These are phyloP conservation scores for Zostera marina DNA, from an alignment of 116 monocot species.

Conservation along the genomic window DNA sequence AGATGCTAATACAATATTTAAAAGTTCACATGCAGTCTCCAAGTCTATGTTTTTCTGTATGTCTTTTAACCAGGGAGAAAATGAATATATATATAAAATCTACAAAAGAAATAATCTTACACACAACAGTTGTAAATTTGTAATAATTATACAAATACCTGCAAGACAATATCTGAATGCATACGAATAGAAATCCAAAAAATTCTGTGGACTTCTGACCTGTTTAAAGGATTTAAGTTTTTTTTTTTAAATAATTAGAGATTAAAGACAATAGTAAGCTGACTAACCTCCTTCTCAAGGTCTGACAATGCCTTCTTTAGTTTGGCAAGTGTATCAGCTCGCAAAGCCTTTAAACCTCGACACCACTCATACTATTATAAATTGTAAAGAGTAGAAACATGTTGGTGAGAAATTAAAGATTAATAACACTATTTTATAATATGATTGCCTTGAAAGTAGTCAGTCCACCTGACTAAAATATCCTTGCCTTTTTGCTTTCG, in stretches of 20 bases:
- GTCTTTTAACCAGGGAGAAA: constrained; percentile 26
- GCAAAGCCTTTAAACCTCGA: constrained; percentile 69
- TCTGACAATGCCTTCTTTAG: constrained; percentile 76
- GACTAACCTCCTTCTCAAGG: constrained; percentile 76
- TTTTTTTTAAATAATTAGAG: too few relatives aligned
- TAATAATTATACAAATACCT: constrained; percentile 24
- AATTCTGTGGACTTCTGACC: constrained; percentile 65
- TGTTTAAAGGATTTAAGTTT: constrained; percentile 3
- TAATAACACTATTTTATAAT: too few relatives aligned
- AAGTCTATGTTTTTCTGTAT: constrained; percentile 86
- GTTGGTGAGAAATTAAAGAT: background rate
- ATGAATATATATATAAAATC: background rate
- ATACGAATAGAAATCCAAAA: constrained; percentile 70
- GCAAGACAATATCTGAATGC: constrained; percentile 76
- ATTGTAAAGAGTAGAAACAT: background rate
- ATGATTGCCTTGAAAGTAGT: too few relatives aligned
- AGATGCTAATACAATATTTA: constrained; percentile 53
- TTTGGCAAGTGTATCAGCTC: constrained; percentile 70
- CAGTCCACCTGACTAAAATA: constrained; percentile 61
- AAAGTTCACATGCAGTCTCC: constrained; percentile 59
- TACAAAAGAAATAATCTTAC: too few relatives aligned
- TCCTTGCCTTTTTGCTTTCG: constrained; percentile 79
- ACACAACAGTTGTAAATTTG: too few relatives aligned
- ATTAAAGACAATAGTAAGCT: constrained; percentile 1
- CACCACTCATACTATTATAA: constrained; percentile 83